Evolutionary conservation across 495 filamentous ascomycete genomes (phyloP).

Genomic region (Penicillium herquei): DNA sequence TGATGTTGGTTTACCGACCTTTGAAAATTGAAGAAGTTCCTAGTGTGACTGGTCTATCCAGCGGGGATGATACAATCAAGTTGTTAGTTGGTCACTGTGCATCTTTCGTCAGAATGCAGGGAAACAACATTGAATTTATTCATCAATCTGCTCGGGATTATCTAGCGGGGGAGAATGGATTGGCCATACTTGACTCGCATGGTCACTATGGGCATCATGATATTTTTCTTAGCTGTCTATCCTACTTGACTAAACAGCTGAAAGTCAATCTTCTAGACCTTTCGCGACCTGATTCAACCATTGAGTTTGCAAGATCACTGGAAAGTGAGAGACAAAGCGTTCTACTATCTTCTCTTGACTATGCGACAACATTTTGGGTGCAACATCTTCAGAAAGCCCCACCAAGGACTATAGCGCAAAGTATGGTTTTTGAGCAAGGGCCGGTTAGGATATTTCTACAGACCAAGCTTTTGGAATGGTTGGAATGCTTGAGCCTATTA

Average conservation of each 20-base stretch:
- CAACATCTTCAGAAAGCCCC: conserved; percentile 13
- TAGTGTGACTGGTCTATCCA: not conserved
- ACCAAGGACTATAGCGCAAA: not conserved
- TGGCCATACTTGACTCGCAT: conserved; percentile 5
- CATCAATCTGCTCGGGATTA: conserved; percentile 23
- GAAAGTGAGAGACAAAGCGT: not conserved
- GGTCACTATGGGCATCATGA: conserved; percentile 12
- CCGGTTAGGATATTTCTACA: conserved; percentile 9
- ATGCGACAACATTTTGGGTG: conserved; percentile 20
- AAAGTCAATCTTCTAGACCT: conserved; percentile 17
- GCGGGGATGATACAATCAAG: not conserved
- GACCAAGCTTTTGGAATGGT: conserved; percentile 22
- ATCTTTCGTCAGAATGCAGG: conserved; percentile 19
- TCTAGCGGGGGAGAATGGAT: conserved; percentile 9
- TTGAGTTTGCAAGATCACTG: not conserved
- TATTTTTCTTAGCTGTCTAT: conserved; percentile 16
- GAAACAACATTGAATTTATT: conserved; percentile 13
- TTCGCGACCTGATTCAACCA: conserved; percentile 5
- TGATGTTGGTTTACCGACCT: conserved; percentile 1
- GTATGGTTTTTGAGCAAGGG: not conserved
- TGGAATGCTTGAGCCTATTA: conserved; percentile 25
- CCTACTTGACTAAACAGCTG: conserved; percentile 14
- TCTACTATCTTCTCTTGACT: conserved; percentile 15
- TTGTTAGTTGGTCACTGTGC: conserved; percentile 4
- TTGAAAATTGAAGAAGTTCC: conserved; percentile 1